phyloP scores from a whole-genome alignment of 345 rosid species.

The Heritiera littoralis region DNA sequence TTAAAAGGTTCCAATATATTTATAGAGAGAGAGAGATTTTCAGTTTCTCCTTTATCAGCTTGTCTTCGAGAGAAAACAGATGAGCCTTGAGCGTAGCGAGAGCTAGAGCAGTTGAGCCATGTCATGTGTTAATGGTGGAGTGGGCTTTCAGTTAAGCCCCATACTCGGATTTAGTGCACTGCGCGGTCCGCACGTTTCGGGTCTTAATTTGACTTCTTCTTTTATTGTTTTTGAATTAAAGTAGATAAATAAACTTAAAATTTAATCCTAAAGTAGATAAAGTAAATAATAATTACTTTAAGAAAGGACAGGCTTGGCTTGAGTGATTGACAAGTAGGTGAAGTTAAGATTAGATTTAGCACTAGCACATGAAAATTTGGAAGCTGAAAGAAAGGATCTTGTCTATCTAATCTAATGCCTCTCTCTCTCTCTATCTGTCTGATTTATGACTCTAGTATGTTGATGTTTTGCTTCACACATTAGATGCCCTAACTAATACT shows the following conservation, averaged over 20 bases:
- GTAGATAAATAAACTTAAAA: no score
- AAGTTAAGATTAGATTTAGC: background rate
- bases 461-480: background rate
- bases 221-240: no score
- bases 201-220: background rate
- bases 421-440: no score
- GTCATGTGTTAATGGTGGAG: no score
- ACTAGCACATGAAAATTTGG: background rate
- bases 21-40: conserved; percentile 7
- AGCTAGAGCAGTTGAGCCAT: no score
- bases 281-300: no score
- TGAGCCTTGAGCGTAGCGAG: background rate
- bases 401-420: no score
- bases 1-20: background rate
- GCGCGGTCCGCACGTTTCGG: conserved; percentile 18
- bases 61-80: background rate
- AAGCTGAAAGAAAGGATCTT: background rate
- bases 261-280: no score
- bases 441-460: no score
- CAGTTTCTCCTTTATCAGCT: background rate
- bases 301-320: no score
- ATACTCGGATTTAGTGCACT: no score
- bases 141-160: background rate
- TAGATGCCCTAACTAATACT: no score
- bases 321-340: background rate